Conservation (phyloP, 106 monocot genomes). For the Dendrobium huoshanense region DNA sequence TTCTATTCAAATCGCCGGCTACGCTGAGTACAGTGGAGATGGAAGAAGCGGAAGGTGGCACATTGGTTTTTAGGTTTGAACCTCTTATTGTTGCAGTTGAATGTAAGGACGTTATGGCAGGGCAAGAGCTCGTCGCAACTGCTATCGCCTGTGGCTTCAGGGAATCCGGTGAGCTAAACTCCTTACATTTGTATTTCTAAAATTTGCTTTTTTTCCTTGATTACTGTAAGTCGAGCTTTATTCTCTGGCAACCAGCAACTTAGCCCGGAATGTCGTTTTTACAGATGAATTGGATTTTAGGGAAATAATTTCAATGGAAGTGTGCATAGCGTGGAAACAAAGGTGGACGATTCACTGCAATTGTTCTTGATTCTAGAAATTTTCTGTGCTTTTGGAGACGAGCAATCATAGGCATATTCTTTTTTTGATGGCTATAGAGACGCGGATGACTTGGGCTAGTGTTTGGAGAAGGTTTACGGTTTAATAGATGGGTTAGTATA, state of each 20-base stretch:
- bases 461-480: too few relatives aligned
- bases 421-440: too few relatives aligned
- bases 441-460: too few relatives aligned
- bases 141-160: slow-evolving; percentile 74
- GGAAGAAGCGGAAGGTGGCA: neutral
- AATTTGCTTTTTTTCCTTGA: neutral
- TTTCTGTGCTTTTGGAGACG: too few relatives aligned
- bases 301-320: neutral
- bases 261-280: neutral
- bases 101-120: slow-evolving; percentile 50
- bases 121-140: slow-evolving; percentile 47
- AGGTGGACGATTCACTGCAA: neutral
- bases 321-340: neutral
- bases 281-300: neutral
- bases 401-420: too few relatives aligned
- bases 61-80: slow-evolving; percentile 80
- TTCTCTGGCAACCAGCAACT: neutral
- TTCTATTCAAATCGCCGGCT: slow-evolving; percentile 28
- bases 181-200: neutral
- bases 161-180: slow-evolving; percentile 62
- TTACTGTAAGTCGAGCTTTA: neutral
- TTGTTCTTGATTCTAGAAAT: neutral
- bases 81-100: slow-evolving; percentile 80
- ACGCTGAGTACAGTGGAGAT: neutral
- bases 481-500: too few relatives aligned